Evolutionary conservation across 2,329 filamentous ascomycete genomes (phyloP).

Genomic region (Ceratocystis cubensis): DNA sequence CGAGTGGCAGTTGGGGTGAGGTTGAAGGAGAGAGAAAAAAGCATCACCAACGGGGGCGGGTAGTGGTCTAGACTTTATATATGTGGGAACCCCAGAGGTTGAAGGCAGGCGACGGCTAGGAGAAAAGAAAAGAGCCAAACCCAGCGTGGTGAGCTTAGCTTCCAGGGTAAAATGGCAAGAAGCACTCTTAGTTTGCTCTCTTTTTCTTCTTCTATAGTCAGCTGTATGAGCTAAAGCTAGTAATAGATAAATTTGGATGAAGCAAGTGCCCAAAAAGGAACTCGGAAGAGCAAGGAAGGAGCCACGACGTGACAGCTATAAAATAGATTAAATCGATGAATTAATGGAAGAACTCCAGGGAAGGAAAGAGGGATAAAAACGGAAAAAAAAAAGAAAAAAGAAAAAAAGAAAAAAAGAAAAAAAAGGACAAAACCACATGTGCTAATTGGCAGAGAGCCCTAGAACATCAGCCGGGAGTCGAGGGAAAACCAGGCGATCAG

Average conservation of each 20-base stretch:
- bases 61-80: constrained; percentile 1
- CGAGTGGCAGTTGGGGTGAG: neutral
- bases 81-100: neutral
- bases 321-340: constrained; percentile 1
- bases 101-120: neutral
- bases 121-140: neutral
- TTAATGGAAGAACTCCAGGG: neutral
- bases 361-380: neutral
- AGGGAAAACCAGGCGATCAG: no score
- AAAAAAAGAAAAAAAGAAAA: neutral
- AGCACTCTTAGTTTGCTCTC: neutral
- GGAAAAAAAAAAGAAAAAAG: neutral
- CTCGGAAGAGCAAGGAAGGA: neutral
- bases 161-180: neutral
- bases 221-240: constrained; percentile 3
- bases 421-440: neutral
- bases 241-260: constrained; percentile 1
- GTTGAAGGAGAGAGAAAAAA: neutral
- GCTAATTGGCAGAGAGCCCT: neutral
- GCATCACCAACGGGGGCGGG: neutral
- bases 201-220: neutral
- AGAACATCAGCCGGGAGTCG: no score
- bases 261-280: constrained; percentile 3
- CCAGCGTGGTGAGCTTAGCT: neutral
- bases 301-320: neutral